Conservation (phyloP, 306 rosid genomes). For the Gastrolobium bilobum region DNA sequence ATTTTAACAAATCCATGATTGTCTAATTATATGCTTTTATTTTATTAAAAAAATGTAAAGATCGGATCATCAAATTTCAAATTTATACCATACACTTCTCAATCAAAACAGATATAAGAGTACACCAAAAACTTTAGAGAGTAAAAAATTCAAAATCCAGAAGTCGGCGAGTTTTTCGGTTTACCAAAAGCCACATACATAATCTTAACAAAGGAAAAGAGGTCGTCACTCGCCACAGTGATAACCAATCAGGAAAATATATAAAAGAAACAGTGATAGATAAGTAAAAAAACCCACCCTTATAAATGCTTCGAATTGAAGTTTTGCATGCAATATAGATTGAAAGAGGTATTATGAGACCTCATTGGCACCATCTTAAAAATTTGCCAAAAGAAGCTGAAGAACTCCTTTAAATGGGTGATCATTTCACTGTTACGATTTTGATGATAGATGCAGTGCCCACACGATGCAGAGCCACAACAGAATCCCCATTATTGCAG, state of each 20-base stretch:
- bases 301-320: conserved; percentile 2
- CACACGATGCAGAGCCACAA: conserved; percentile 92
- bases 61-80: background rate
- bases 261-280: background rate
- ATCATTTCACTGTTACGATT: conserved; percentile 96
- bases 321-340: conserved; percentile 30
- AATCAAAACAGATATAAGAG: background rate
- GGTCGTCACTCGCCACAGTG: conserved; percentile 29
- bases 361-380: conserved; percentile 25
- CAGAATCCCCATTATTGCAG: conserved; percentile 88
- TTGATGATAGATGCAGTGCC: conserved; percentile 94
- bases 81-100: background rate
- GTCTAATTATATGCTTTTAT: too few relatives aligned
- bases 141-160: background rate
- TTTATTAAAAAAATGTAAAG: background rate
- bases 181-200: conserved; percentile 33
- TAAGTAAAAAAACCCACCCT: background rate
- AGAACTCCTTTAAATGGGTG: conserved; percentile 17
- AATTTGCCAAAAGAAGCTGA: conserved; percentile 15
- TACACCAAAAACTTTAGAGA: background rate
- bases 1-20: background rate
- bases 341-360: conserved; percentile 5
- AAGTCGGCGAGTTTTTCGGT: conserved; percentile 14
- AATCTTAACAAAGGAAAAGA: conserved; percentile 17
- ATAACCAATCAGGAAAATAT: conserved; percentile 8